These are phyloP conservation scores for Nasturtium officinale DNA, from an alignment of 345 rosid genomes.

Conservation along the genomic window DNA sequence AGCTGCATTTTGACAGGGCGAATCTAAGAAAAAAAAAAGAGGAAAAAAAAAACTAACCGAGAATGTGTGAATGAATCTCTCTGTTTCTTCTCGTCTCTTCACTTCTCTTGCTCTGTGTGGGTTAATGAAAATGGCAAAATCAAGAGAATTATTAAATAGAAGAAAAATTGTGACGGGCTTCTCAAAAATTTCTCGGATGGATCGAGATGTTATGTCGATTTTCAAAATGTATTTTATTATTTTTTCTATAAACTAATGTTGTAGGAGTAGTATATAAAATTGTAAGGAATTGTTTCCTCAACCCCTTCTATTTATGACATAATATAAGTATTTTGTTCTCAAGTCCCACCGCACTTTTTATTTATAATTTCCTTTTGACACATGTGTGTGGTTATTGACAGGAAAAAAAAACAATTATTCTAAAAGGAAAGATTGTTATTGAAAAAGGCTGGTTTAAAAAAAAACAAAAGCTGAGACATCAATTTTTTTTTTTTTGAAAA, in stretches of 20 bases:
- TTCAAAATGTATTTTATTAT: neutral
- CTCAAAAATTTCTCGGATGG: slow-evolving; percentile 19
- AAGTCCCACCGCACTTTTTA: neutral
- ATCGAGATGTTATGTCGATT: slow-evolving; percentile 24
- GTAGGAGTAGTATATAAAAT: neutral
- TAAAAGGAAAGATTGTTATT: no score
- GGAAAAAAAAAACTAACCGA: slow-evolving; percentile 1
- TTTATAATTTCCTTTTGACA: neutral
- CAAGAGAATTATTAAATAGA: neutral
- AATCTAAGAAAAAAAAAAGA: neutral
- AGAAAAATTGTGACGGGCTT: neutral
- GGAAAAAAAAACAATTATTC: neutral
- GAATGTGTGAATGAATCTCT: slow-evolving; percentile 1
- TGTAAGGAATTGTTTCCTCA: neutral
- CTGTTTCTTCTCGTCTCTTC: neutral
- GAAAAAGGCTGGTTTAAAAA: no score
- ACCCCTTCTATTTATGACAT: neutral
- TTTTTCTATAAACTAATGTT: neutral
- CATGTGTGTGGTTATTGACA: neutral
- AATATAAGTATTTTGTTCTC: neutral
- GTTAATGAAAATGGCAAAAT: neutral
- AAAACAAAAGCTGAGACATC: no score
- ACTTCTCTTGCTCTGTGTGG: neutral
- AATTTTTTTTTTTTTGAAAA: no score
- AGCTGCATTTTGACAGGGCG: slow-evolving; percentile 7